These are phyloP conservation scores for Canna indica DNA, from an alignment of 176 grass and related monocot species.

Conservation along the genomic window DNA sequence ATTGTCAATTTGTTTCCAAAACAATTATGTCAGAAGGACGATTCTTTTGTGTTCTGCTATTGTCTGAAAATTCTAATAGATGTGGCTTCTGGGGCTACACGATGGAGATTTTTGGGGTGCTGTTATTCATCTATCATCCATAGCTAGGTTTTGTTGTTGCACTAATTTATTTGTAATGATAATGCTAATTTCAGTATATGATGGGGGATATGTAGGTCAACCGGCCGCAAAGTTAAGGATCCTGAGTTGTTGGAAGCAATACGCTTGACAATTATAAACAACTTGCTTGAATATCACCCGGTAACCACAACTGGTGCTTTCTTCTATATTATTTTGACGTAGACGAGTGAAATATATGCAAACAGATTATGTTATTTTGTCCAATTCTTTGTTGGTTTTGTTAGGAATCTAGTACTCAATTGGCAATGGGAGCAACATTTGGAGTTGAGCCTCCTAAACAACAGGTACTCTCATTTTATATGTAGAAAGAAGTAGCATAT, in stretches of 20 bases:
- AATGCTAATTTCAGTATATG: not conserved
- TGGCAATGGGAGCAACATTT: conserved; percentile 91
- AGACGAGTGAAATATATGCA: not conserved
- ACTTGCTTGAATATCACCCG: conserved; percentile 85
- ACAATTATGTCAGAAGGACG: not conserved
- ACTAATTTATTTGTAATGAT: not conserved
- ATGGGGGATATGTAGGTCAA: conserved; percentile 50
- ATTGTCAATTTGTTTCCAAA: conserved; percentile 9
- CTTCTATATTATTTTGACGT: not conserved
- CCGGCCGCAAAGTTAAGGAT: conserved; percentile 84
- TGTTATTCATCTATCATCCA: not conserved
- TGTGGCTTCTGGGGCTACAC: not conserved
- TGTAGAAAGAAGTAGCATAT: not conserved
- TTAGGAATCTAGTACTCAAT: conserved; percentile 84
- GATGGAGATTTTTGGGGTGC: too few relatives aligned
- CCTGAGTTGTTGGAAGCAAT: conserved; percentile 95
- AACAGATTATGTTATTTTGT: not conserved
- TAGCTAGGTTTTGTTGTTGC: not conserved
- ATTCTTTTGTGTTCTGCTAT: not conserved
- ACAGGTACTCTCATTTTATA: conserved; percentile 32
- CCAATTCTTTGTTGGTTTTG: conserved; percentile 9
- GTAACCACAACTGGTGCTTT: conserved; percentile 27
- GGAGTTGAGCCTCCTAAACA: conserved; percentile 59
- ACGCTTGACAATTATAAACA: conserved; percentile 95
- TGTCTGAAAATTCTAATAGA: not conserved